Evolutionary conservation across 257 asterid species (phyloP).

Genomic region (Solanum pennellii): DNA sequence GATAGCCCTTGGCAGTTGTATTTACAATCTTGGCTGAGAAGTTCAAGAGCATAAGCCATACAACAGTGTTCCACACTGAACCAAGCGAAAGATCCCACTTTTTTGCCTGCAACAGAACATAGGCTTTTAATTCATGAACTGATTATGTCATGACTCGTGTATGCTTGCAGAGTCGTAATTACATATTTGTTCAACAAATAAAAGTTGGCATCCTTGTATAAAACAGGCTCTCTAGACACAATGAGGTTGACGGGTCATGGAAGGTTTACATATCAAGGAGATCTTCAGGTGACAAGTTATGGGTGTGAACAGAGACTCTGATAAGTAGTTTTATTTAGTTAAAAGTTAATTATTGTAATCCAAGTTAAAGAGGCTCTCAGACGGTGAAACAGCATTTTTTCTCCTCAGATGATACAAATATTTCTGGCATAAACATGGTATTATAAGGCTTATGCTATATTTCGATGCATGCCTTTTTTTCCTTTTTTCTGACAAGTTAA

Average conservation of each 20-base stretch:
- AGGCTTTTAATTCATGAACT: neutral
- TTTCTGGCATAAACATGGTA: neutral
- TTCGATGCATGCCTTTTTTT: neutral
- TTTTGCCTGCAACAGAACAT: slow-evolving; percentile 25
- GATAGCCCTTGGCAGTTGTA: slow-evolving; percentile 48
- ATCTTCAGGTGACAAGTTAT: neutral
- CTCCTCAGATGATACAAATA: neutral
- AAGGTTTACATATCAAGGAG: neutral
- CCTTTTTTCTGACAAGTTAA: neutral
- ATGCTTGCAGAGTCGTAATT: neutral
- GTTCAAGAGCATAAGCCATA: slow-evolving; percentile 66
- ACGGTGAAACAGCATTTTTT: neutral
- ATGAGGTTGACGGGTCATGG: neutral
- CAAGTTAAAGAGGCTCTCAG: neutral
- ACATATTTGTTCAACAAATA: neutral
- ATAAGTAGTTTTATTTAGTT: neutral
- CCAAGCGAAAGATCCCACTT: slow-evolving; percentile 60
- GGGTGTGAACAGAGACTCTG: neutral
- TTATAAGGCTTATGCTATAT: neutral
- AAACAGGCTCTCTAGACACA: neutral
- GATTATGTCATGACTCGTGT: neutral
- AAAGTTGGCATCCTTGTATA: neutral
- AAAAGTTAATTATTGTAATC: neutral
- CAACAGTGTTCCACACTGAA: slow-evolving; percentile 57
- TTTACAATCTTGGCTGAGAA: slow-evolving; percentile 60